phyloP scores from a whole-genome alignment of 2,329 filamentous ascomycete genomes.

The Tolypocladium tropicale region DNA sequence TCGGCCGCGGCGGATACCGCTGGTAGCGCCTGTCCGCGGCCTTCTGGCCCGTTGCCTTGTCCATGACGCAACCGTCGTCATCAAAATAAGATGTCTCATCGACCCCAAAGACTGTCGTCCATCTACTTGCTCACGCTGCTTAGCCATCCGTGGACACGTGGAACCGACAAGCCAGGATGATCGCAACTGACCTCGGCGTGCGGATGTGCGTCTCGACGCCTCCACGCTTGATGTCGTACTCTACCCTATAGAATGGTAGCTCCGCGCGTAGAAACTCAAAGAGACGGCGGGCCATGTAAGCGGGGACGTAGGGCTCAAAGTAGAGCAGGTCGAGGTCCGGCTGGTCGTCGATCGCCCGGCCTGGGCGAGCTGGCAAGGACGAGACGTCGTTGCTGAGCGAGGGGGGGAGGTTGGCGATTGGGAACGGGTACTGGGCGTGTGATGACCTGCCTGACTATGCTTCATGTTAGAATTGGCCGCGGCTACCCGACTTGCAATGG shows the following conservation, averaged over 20 bases:
- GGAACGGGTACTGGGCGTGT: constrained; percentile 39
- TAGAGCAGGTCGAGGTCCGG: constrained; percentile 64
- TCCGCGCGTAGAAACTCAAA: constrained; percentile 64
- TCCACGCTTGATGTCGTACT: constrained; percentile 61
- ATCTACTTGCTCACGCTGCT: constrained; percentile 13
- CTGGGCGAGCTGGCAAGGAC: constrained; percentile 40
- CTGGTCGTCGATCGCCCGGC: constrained; percentile 51
- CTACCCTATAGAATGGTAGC: constrained; percentile 66
- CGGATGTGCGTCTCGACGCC: constrained; percentile 50
- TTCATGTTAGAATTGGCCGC: not conserved
- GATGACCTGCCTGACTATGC: constrained; percentile 10
- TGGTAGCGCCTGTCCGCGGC: constrained; percentile 42
- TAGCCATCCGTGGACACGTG: too few relatives aligned
- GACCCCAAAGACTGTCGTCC: constrained; percentile 46
- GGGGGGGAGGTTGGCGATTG: constrained; percentile 33
- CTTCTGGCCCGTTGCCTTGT: constrained; percentile 29
- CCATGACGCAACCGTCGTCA: constrained; percentile 28
- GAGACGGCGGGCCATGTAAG: constrained; percentile 42
- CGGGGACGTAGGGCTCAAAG: constrained; percentile 62
- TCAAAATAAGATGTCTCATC: constrained; percentile 55
- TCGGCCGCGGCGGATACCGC: constrained; percentile 52
- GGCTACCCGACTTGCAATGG: too few relatives aligned
- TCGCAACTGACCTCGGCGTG: constrained; percentile 32
- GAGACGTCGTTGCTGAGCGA: constrained; percentile 27
- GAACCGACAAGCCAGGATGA: not conserved